Conservation (phyloP, 495 filamentous ascomycete genomes). For the Penicillium soppii region DNA sequence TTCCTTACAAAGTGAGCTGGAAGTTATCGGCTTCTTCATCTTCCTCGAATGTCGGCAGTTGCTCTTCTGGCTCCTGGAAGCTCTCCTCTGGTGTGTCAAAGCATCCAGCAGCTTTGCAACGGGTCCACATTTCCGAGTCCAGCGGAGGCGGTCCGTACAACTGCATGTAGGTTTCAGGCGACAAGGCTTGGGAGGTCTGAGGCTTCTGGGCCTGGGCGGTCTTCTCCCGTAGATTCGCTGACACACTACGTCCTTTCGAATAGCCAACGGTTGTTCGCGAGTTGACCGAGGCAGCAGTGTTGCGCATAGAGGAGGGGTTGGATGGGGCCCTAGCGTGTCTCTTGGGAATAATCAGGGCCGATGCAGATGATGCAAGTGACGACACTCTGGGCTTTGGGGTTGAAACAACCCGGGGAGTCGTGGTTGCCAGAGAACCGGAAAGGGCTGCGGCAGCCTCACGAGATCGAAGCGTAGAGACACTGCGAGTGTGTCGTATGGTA, state of each 20-base stretch:
- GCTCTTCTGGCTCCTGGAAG: slow-evolving; percentile 23
- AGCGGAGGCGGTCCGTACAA: slow-evolving; percentile 41
- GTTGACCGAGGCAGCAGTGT: slow-evolving; percentile 59
- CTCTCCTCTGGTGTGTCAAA: slow-evolving; percentile 33
- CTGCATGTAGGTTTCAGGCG: slow-evolving; percentile 45
- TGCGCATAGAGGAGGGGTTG: slow-evolving; percentile 54
- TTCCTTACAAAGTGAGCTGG: slow-evolving; percentile 41
- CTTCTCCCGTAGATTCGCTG: slow-evolving; percentile 43
- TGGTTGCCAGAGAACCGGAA: slow-evolving; percentile 34
- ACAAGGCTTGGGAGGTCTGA: slow-evolving; percentile 27
- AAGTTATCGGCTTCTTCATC: slow-evolving; percentile 44
- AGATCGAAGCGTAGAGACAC: slow-evolving; percentile 47
- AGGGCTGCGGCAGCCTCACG: slow-evolving; percentile 58
- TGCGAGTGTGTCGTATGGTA: slow-evolving; percentile 22
- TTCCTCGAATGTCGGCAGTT: slow-evolving; percentile 36
- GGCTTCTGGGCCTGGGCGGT: slow-evolving; percentile 13
- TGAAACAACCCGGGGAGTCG: slow-evolving; percentile 37
- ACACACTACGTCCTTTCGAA: slow-evolving; percentile 68
- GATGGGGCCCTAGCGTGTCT: slow-evolving; percentile 38
- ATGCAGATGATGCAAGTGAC: slow-evolving; percentile 31
- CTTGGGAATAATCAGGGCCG: slow-evolving; percentile 37
- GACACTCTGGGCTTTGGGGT: slow-evolving; percentile 41
- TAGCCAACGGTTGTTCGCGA: slow-evolving; percentile 81
- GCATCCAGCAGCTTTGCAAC: slow-evolving; percentile 37
- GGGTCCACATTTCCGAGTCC: slow-evolving; percentile 44